phyloP scores from a whole-genome alignment of 2,329 filamentous ascomycete genomes.

The Trichophyton benhamiae region DNA sequence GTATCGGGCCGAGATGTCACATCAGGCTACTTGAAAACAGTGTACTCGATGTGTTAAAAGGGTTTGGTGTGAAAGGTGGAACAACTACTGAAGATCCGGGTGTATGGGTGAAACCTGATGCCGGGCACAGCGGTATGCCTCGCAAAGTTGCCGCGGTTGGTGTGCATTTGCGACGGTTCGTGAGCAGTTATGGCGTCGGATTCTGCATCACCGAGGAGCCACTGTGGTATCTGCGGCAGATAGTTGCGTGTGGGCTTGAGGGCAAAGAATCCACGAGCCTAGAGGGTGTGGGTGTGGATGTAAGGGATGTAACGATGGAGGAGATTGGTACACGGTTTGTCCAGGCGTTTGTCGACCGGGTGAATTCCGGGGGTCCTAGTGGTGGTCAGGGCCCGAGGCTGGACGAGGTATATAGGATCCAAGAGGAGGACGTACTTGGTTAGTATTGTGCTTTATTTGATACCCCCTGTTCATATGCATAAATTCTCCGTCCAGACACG shows the following conservation, averaged over 20 bases:
- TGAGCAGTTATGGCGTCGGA: constrained; percentile 74
- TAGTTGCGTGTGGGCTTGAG: constrained; percentile 79
- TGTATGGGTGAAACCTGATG: constrained; percentile 52
- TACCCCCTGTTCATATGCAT: not conserved
- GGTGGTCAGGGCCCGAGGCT: constrained; percentile 24
- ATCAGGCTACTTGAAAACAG: constrained; percentile 65
- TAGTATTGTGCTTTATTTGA: not conserved
- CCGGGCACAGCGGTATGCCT: constrained; percentile 1
- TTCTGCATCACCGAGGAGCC: constrained; percentile 40
- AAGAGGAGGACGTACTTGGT: constrained; percentile 22
- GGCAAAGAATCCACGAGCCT: constrained; percentile 71
- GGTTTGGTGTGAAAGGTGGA: constrained; percentile 47
- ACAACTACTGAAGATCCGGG: constrained; percentile 60
- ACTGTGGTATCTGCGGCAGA: constrained; percentile 60
- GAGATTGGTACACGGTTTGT: constrained; percentile 29
- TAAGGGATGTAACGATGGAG: constrained; percentile 24
- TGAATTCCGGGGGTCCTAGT: constrained; percentile 26
- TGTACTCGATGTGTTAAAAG: constrained; percentile 53
- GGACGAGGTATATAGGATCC: constrained; percentile 29
- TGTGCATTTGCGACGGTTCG: constrained; percentile 74
- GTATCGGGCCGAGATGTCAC: constrained; percentile 60
- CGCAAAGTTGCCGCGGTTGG: constrained; percentile 83
- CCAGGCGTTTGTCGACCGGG: constrained; percentile 26
- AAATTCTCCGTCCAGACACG: not conserved
- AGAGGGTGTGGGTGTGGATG: constrained; percentile 36